Conservation (phyloP, 2,329 filamentous ascomycete genomes). For the Achaetomium macrosporum region DNA sequence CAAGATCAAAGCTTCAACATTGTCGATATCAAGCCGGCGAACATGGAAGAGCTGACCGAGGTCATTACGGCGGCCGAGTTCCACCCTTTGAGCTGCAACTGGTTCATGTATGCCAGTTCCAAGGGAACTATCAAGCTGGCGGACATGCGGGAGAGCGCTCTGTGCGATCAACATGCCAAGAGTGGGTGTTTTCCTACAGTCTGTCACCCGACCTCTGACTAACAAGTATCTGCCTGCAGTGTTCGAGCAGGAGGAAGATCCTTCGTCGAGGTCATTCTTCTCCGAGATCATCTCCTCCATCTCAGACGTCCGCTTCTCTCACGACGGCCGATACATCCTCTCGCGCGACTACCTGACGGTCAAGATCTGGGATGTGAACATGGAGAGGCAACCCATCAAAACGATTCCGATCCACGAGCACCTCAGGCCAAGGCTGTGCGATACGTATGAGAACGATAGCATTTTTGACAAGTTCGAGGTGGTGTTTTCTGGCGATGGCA, state of each 20-base stretch:
- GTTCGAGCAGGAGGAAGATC: slow-evolving; percentile 98
- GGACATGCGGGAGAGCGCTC: slow-evolving; percentile 93
- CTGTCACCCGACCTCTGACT: slow-evolving; percentile 9
- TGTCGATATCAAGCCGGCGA: slow-evolving; percentile 98
- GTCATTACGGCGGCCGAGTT: slow-evolving; percentile 98
- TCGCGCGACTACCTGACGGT: slow-evolving; percentile 97
- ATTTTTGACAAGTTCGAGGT: slow-evolving; percentile 99
- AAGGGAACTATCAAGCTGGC: slow-evolving; percentile 99
- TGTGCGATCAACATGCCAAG: slow-evolving; percentile 95
- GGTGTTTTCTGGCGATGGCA: slow-evolving; percentile 94
- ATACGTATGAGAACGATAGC: slow-evolving; percentile 98
- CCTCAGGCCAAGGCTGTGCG: slow-evolving; percentile 84
- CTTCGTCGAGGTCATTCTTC: slow-evolving; percentile 95
- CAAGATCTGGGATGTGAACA: slow-evolving; percentile 99
- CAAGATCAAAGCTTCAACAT: slow-evolving; percentile 99
- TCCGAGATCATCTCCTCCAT: slow-evolving; percentile 99
- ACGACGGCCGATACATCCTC: slow-evolving; percentile 93
- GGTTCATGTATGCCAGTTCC: slow-evolving; percentile 99
- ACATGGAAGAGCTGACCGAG: slow-evolving; percentile 99
- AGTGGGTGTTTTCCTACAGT: slow-evolving; percentile 50
- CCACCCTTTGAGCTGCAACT: slow-evolving; percentile 94
- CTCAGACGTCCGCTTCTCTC: slow-evolving; percentile 94
- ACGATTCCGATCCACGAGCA: slow-evolving; percentile 99
- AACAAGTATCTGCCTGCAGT: slow-evolving; percentile 49
- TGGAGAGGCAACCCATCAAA: slow-evolving; percentile 96